phyloP scores from a whole-genome alignment of 2,329 filamentous ascomycete species.

The Calonectria naviculata region DNA sequence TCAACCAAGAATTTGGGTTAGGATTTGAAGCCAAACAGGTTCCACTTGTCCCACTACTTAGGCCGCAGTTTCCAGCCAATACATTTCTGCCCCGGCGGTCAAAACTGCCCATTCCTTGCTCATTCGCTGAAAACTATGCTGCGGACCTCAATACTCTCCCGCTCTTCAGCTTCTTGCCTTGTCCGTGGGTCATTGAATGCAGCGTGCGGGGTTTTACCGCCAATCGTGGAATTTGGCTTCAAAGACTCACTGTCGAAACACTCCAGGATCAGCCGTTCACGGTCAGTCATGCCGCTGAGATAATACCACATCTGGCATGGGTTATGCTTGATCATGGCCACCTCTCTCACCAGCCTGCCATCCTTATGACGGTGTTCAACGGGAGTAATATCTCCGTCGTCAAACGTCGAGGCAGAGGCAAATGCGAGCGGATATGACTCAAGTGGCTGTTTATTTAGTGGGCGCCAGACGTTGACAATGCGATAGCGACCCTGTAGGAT shows the following conservation, averaged over 20 bases:
- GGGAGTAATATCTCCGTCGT: background rate
- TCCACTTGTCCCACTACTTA: no score
- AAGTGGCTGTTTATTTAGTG: background rate
- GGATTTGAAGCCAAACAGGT: no score
- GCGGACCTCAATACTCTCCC: background rate
- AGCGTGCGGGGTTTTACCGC: background rate
- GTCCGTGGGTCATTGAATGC: background rate
- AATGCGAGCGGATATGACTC: background rate
- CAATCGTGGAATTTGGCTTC: background rate
- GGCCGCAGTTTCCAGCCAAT: no score
- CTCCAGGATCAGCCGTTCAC: background rate
- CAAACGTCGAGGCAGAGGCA: background rate
- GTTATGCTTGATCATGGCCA: background rate
- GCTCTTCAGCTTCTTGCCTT: background rate
- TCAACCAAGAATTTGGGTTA: no score
- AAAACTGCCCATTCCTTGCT: background rate
- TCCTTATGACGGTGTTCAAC: background rate
- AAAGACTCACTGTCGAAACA: background rate
- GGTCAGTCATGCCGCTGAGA: background rate
- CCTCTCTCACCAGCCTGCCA: background rate
- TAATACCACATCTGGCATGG: background rate
- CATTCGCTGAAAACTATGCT: background rate
- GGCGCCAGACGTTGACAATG: background rate
- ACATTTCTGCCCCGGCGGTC: background rate
- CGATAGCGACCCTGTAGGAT: background rate